Evolutionary conservation across 108 stramenopile species (phyloP).

Genomic region (Pseudonitzschia multiseries): DNA sequence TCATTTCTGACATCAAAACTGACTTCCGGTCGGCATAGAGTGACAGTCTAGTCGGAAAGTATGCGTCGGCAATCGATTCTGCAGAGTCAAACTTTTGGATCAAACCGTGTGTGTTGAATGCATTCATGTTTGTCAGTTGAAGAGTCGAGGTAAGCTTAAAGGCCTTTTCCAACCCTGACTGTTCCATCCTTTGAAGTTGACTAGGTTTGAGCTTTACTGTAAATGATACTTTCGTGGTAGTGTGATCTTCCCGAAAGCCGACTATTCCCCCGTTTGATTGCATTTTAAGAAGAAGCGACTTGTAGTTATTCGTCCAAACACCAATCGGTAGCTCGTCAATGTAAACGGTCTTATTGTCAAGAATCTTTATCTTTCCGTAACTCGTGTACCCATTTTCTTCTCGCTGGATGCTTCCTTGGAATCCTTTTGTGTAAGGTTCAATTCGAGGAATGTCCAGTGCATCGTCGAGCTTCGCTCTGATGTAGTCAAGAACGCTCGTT

Average conservation of each 20-base stretch:
- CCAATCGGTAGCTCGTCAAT: conserved; percentile 91
- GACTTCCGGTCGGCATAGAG: conserved; percentile 81
- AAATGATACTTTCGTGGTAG: conserved; percentile 81
- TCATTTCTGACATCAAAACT: conserved; percentile 64
- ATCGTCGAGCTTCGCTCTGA: conserved; percentile 63
- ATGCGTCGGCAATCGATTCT: conserved; percentile 73
- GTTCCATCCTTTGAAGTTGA: conserved; percentile 49
- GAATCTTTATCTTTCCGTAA: conserved; percentile 46
- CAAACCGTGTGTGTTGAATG: conserved; percentile 59
- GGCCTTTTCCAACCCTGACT: conserved; percentile 53
- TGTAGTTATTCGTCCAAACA: conserved; percentile 88
- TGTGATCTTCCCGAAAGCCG: conserved; percentile 81
- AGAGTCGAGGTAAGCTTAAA: conserved; percentile 69
- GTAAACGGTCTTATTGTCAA: conserved; percentile 44
- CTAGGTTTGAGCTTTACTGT: conserved; percentile 53
- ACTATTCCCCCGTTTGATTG: conserved; percentile 54
- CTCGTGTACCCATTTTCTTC: conserved; percentile 42
- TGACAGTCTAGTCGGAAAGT: conserved; percentile 69
- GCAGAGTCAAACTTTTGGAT: conserved; percentile 70
- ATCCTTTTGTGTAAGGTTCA: conserved; percentile 65
- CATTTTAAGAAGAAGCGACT: conserved; percentile 65
- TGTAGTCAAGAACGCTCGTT: conserved; percentile 73
- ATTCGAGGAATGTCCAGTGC: conserved; percentile 40
- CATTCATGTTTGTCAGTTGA: conserved; percentile 89
- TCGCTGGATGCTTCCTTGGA: conserved; percentile 61